Base-by-base conservation (phyloP, 2,329 filamentous ascomycete species). In the Colletotrichum liaoningense region DNA sequence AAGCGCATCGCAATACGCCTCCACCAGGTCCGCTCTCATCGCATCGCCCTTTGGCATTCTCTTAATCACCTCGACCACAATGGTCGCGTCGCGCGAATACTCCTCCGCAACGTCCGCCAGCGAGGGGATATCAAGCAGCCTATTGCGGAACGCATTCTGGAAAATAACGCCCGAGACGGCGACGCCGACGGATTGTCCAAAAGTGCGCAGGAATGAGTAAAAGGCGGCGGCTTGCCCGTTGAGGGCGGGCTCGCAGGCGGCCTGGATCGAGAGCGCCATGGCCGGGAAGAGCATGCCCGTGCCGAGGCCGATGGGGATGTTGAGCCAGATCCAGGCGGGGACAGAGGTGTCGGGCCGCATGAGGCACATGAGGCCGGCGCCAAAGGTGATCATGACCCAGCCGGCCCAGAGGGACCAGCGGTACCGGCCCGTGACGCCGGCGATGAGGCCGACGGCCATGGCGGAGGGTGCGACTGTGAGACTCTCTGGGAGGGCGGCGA, bases 151-250 rank as follows among this genome's bases (percentile, higher is more conserved):
- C 69, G 86, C 85, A 75, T 93, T 94, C 80, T 94, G 91, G 82
- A 94, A 94, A 66, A 93, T 87, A 38, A 92, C 90, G 4, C 92
- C 92, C 2, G 90, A 90, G 64, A 93, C 85, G 2, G 92, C 91
- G 3, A 94, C 89, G 28, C 92, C 92, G 11, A 93, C 81, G 0
- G 89, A 86, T 78, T 93, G 91, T 0, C 92, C 92, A 28, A 93
- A 87, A 1, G 88, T 87, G 16, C 91, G 88, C 77, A 91, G 87
- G 83, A 94, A 94, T 66, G 88, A 88, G 81, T 92, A 93, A 84
- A 94, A 89, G 12, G 89, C 91, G 1, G 90, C 88, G 54, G 91
- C 88, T 77, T 92, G 88, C 69, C 86, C 84, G 71, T 86, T 86
- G 1, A 85, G 83, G 19, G 75, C 78, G 7, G 82, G 82, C 12